Evolutionary conservation across 352 stramenopile species (phyloP).

Genomic region (Globisporangium mamillatum): DNA sequence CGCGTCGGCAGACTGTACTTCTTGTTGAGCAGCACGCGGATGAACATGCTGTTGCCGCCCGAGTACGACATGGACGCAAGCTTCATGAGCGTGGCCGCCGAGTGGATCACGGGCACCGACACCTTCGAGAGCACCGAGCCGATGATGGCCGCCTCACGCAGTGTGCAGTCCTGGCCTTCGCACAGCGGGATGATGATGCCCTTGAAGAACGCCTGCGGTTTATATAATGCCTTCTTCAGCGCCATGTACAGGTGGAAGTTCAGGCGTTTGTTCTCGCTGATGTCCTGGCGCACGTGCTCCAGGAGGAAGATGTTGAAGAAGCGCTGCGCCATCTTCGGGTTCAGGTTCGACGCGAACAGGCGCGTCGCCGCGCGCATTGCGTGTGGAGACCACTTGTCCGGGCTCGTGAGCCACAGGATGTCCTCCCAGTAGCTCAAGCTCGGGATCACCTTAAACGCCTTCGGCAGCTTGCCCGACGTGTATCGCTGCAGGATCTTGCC

Average conservation of each 20-base stretch:
- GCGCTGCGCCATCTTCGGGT: slow-evolving; percentile 98
- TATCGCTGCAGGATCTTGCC: slow-evolving; percentile 97
- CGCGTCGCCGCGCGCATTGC: slow-evolving; percentile 96
- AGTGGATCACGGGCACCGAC: slow-evolving; percentile 99
- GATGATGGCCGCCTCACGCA: slow-evolving; percentile 98
- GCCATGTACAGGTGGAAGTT: slow-evolving; percentile 99
- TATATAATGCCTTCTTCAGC: slow-evolving; percentile 99
- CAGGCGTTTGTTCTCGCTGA: slow-evolving; percentile 96
- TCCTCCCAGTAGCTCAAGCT: slow-evolving; percentile 99
- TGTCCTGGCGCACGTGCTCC: slow-evolving; percentile 96
- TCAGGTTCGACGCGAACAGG: slow-evolving; percentile 99
- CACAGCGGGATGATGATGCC: slow-evolving; percentile 98
- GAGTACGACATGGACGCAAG: slow-evolving; percentile 96
- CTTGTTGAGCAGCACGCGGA: slow-evolving; percentile 98
- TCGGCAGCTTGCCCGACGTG: slow-evolving; percentile 98
- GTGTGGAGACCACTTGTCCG: slow-evolving; percentile 98
- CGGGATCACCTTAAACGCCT: slow-evolving; percentile 99
- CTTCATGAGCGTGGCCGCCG: slow-evolving; percentile 98
- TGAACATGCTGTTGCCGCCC: slow-evolving; percentile 97
- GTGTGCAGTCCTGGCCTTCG: slow-evolving; percentile 93
- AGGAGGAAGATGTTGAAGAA: slow-evolving; percentile 99
- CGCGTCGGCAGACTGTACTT: slow-evolving; percentile 98
- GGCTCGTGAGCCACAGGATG: slow-evolving; percentile 96
- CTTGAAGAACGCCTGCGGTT: slow-evolving; percentile 99
- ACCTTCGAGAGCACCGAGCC: slow-evolving; percentile 96